Conservation (phyloP, 2,329 filamentous ascomycete species). For the Claviceps capensis region DNA sequence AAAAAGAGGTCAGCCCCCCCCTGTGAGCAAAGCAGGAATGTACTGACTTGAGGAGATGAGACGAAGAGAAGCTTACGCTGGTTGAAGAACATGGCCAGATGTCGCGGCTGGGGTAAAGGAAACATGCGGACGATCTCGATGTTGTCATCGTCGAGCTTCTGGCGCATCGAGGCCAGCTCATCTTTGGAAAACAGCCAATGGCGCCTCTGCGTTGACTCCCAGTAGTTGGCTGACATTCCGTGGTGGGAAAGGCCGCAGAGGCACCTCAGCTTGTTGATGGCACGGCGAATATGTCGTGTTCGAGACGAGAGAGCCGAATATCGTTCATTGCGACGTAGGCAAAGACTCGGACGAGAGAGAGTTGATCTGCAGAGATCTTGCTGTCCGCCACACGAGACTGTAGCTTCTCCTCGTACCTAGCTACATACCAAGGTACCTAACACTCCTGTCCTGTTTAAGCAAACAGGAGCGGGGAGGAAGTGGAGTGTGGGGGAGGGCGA, state of each 20-base stretch:
- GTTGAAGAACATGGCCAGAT: constrained; percentile 85
- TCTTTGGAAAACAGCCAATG: constrained; percentile 85
- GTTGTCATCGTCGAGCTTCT: constrained; percentile 65
- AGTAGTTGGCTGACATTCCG: constrained; percentile 86
- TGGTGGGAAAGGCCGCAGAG: constrained; percentile 6
- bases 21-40: not conserved
- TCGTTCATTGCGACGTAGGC: not conserved
- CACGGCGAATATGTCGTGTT: not conserved
- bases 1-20: not conserved
- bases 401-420: too few species aligned
- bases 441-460: too few species aligned
- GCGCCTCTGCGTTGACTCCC: constrained; percentile 82
- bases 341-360: not conserved
- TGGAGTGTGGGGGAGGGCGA: too few species aligned
- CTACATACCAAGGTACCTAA: too few species aligned
- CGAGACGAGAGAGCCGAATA: not conserved
- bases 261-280: not conserved
- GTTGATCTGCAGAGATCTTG: not conserved
- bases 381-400: not conserved
- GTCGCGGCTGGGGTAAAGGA: constrained; percentile 66
- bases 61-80: constrained; percentile 46
- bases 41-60: not conserved
- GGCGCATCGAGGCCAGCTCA: constrained; percentile 60
- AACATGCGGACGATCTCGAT: constrained; percentile 62
- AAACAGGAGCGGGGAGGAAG: too few species aligned